Conservation (phyloP, 2,329 filamentous ascomycete species). For the Septoria linicola region DNA sequence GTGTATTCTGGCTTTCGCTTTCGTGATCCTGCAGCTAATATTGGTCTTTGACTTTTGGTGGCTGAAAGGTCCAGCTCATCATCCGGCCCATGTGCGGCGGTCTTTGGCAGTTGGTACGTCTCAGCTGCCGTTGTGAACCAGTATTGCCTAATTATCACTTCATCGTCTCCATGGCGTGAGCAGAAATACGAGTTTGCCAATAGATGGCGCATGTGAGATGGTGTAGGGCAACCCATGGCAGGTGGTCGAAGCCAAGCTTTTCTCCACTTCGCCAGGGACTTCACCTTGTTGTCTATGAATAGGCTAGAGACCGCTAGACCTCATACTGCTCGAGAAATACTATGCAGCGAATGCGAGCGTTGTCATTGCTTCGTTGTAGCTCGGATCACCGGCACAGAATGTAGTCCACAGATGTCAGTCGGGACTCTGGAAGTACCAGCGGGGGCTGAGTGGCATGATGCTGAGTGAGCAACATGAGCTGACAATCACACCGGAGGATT, state of each 20-base stretch:
- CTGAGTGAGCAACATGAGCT: not conserved
- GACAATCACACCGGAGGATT: not conserved
- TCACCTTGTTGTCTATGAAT: no score
- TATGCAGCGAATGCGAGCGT: no score
- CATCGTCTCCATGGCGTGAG: no score
- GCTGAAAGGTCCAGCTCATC: slow-evolving; percentile 4
- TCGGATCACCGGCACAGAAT: not conserved
- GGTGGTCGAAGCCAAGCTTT: no score
- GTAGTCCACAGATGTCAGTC: not conserved
- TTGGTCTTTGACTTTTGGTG: not conserved
- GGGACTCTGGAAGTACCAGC: not conserved
- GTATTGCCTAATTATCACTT: not conserved
- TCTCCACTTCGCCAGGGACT: no score
- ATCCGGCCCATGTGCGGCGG: slow-evolving; percentile 2
- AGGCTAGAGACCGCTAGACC: no score
- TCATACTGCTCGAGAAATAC: no score
- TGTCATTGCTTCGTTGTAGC: no score
- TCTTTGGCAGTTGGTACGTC: no score
- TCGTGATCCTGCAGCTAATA: slow-evolving; percentile 1
- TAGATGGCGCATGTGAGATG: not conserved
- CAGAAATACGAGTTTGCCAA: no score
- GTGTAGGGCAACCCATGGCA: no score
- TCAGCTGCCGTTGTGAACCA: no score
- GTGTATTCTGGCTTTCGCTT: slow-evolving; percentile 8
- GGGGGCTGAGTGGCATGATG: not conserved